Evolutionary conservation across 164 flowering plant genomes (phyloP).

Genomic region (Berberis vulgaris): DNA sequence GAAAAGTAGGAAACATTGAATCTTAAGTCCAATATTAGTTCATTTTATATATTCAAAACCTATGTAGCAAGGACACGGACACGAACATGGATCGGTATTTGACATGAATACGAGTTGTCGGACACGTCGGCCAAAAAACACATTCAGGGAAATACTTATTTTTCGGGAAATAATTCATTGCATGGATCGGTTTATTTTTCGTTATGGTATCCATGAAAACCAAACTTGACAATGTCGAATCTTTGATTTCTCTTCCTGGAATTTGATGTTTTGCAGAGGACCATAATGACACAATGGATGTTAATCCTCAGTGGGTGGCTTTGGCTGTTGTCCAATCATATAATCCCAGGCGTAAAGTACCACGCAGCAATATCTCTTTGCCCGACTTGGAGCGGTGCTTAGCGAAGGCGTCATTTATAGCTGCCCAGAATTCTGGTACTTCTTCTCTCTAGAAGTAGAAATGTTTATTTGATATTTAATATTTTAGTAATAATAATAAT

Average conservation of each 20-base stretch:
- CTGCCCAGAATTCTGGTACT: conserved; percentile 75
- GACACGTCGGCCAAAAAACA: no score
- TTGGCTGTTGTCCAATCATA: conserved; percentile 91
- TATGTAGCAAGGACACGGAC: no score
- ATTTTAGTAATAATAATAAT: no score
- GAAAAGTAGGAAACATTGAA: no score
- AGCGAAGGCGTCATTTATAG: conserved; percentile 64
- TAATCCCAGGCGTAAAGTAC: conserved; percentile 75
- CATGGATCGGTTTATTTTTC: not conserved
- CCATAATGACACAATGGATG: conserved; percentile 14
- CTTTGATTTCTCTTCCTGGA: not conserved
- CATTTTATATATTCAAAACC: no score
- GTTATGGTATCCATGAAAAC: no score
- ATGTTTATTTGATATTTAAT: no score
- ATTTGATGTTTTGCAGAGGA: conserved; percentile 36
- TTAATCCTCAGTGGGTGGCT: conserved; percentile 58
- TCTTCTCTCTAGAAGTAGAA: not conserved
- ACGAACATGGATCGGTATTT: no score
- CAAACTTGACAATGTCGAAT: not conserved
- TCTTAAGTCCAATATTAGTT: no score
- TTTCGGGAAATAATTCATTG: not conserved
- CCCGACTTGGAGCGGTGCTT: conserved; percentile 69
- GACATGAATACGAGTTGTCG: no score
- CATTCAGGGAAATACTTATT: no score
- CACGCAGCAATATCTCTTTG: conserved; percentile 67